Conservation (phyloP, 768 basidiomycete genomes). For the Mycena amicta region DNA sequence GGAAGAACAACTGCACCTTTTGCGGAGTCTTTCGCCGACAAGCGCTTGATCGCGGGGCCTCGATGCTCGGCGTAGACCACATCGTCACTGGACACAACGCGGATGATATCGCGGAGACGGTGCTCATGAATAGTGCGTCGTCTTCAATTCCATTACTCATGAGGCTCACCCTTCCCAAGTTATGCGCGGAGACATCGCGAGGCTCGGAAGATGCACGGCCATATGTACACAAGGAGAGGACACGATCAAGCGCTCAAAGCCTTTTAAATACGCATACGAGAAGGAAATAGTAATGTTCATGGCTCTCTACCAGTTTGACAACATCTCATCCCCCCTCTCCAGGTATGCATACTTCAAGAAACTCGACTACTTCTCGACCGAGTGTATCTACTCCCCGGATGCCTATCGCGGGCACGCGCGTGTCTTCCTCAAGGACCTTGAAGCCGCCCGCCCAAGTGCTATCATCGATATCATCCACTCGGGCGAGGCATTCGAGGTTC, state of each 20-base stretch:
- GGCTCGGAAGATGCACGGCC: conserved; percentile 89
- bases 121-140: conserved; percentile 93
- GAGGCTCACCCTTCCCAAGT: conserved; percentile 52
- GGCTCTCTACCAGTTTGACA: conserved; percentile 1
- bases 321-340: background rate
- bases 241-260: conserved; percentile 94
- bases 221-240: conserved; percentile 97
- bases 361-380: conserved; percentile 97
- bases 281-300: conserved; percentile 98
- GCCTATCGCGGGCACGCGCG: conserved; percentile 97
- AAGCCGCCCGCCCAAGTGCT: conserved; percentile 89
- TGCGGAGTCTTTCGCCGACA: conserved; percentile 98
- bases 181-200: conserved; percentile 96
- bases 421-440: conserved; percentile 91
- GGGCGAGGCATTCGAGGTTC: conserved; percentile 88
- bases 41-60: conserved; percentile 93
- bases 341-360: conserved; percentile 99
- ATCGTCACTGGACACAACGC: conserved; percentile 99
- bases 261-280: conserved; percentile 99
- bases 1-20: conserved; percentile 99
- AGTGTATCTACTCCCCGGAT: conserved; percentile 98
- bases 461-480: conserved; percentile 99
- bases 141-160: background rate
- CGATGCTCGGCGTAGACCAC: conserved; percentile 87
- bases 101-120: conserved; percentile 98